Conservation (phyloP, 306 rosid species). For the Bauhinia variegata region DNA sequence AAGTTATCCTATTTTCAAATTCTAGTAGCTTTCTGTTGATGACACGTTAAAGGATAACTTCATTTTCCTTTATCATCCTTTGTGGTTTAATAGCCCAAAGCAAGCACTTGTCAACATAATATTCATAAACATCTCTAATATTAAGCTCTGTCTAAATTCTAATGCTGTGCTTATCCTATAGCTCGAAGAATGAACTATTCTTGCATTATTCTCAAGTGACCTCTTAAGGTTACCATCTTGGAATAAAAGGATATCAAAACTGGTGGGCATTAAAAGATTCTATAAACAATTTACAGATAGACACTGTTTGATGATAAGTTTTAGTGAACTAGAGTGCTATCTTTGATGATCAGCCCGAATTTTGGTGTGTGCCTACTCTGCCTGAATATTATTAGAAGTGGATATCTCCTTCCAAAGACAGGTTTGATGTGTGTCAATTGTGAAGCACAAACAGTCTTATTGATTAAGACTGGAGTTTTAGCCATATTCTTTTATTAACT, state of each 20-base stretch:
- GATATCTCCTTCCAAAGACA: conserved; percentile 20
- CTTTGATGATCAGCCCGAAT: neutral
- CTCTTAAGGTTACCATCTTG: neutral
- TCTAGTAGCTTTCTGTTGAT: conserved; percentile 1
- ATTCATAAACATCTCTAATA: neutral
- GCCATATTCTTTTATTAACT: neutral
- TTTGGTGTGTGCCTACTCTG: conserved; percentile 1
- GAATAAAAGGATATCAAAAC: neutral
- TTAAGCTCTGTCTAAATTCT: conserved; percentile 9
- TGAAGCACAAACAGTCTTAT: conserved; percentile 8
- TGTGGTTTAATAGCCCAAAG: neutral
- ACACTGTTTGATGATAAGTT: neutral
- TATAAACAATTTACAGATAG: neutral
- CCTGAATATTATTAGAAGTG: conserved; percentile 3
- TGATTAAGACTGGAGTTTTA: neutral
- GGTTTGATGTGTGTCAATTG: conserved; percentile 3
- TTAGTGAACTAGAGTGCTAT: neutral
- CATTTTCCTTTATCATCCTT: neutral
- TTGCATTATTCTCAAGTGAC: neutral
- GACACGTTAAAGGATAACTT: neutral
- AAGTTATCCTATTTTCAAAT: conserved; percentile 14
- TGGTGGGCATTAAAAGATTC: neutral
- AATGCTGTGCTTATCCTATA: neutral
- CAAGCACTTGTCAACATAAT: neutral
- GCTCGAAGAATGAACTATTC: neutral